Evolutionary conservation across 1,139 yeast species (phyloP).

Genomic region (Hyphopichia burtonii): DNA sequence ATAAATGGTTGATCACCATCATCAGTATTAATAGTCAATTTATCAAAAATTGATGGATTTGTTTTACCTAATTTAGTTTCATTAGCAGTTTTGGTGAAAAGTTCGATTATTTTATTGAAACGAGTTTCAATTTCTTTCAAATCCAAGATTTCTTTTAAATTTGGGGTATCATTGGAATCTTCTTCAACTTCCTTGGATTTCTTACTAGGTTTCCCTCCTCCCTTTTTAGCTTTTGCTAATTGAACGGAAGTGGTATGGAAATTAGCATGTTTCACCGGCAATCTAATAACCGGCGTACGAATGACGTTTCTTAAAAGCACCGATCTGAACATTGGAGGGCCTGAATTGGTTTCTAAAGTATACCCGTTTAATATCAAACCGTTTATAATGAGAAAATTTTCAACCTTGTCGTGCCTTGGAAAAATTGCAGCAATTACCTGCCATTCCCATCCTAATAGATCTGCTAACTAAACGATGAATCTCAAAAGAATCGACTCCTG

Average conservation of each 20-base stretch:
- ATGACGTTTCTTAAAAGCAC: neutral
- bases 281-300: neutral
- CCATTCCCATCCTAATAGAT: too few species aligned
- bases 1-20: constrained; percentile 51
- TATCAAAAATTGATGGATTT: constrained; percentile 65
- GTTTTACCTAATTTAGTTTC: constrained; percentile 69
- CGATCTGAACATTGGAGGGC: too few species aligned
- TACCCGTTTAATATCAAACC: too few species aligned
- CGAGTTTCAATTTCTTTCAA: constrained; percentile 42
- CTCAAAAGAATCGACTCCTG: too few species aligned
- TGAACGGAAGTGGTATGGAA: constrained; percentile 5
- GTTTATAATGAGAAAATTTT: too few species aligned
- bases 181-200: constrained; percentile 13
- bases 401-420: too few species aligned
- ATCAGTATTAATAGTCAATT: constrained; percentile 51
- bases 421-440: too few species aligned
- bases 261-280: neutral
- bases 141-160: constrained; percentile 26
- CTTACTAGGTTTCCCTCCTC: constrained; percentile 14
- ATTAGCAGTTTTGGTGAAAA: constrained; percentile 54
- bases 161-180: constrained; percentile 13
- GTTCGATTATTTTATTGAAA: constrained; percentile 50
- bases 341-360: too few species aligned
- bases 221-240: constrained; percentile 11
- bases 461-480: too few species aligned